Conservation (phyloP, 2,329 filamentous ascomycete species). For the Pseudocercospora eumusae region DNA sequence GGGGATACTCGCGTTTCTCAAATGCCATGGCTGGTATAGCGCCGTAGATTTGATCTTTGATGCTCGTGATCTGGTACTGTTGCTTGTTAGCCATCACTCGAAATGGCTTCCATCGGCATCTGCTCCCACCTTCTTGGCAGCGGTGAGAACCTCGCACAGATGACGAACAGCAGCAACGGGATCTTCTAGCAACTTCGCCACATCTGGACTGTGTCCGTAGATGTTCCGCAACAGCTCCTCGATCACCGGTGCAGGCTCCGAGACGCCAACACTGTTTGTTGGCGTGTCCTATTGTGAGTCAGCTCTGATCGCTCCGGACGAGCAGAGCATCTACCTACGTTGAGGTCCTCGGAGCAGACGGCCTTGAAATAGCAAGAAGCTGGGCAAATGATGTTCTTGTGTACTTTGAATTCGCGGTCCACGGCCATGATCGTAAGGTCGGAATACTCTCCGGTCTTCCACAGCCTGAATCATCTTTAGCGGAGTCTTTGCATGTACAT, state of each 20-base stretch:
- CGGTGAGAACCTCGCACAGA: background rate
- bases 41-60: background rate
- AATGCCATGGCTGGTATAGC: background rate
- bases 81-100: background rate
- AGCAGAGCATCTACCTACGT: background rate
- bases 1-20: background rate
- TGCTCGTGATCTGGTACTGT: background rate
- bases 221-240: background rate
- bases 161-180: background rate
- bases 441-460: background rate
- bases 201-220: background rate
- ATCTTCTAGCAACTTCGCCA: background rate
- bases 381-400: constrained; percentile 7
- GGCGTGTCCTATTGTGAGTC: background rate
- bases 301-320: background rate
- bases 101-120: background rate
- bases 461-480: background rate
- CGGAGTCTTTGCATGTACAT: background rate
- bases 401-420: constrained; percentile 7
- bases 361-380: constrained; percentile 8
- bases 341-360: background rate
- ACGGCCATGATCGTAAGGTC: constrained; percentile 9
- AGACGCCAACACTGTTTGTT: background rate
- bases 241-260: background rate
- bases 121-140: background rate